These are phyloP conservation scores for Penicillium thymicola DNA, from an alignment of 2,329 filamentous ascomycete genomes.

Conservation along the genomic window DNA sequence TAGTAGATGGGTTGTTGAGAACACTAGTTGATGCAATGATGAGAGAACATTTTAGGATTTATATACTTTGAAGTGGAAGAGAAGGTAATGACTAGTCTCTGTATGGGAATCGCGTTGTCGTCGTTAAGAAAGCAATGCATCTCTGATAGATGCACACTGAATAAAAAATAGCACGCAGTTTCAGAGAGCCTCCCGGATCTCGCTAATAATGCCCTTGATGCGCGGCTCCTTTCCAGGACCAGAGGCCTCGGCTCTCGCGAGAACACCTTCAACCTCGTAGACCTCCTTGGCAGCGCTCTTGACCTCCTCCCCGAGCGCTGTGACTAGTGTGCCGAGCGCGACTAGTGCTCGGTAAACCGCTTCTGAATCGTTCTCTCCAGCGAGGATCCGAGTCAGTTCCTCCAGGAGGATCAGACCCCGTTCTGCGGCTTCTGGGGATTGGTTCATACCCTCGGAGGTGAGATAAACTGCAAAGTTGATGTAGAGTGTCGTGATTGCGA, in stretches of 20 bases:
- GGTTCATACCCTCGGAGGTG: conserved; percentile 44
- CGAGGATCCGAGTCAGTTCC: conserved; percentile 61
- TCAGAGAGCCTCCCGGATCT: conserved; percentile 50
- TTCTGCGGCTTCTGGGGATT: conserved; percentile 44
- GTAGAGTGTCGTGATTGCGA: conserved; percentile 76
- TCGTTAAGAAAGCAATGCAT: conserved; percentile 16
- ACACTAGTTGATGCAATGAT: not conserved
- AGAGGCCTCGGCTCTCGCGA: conserved; percentile 49
- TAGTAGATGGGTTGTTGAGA: not conserved
- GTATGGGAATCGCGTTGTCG: conserved; percentile 12
- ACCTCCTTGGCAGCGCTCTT: conserved; percentile 57
- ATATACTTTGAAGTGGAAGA: not conserved
- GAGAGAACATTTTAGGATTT: not conserved
- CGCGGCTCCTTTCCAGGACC: conserved; percentile 56
- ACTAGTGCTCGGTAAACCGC: conserved; percentile 79
- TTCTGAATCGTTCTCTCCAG: conserved; percentile 70
- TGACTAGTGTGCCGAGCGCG: conserved; percentile 73
- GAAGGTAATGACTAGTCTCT: not conserved
- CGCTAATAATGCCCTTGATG: conserved; percentile 57
- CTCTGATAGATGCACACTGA: conserved; percentile 26
- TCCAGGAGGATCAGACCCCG: conserved; percentile 55
- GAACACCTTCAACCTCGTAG: conserved; percentile 49
- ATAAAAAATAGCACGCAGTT: not conserved
- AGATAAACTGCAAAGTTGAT: conserved; percentile 82
- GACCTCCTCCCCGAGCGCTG: conserved; percentile 57